phyloP scores from a whole-genome alignment of 345 rosid species.

The Lepidium sativum region DNA sequence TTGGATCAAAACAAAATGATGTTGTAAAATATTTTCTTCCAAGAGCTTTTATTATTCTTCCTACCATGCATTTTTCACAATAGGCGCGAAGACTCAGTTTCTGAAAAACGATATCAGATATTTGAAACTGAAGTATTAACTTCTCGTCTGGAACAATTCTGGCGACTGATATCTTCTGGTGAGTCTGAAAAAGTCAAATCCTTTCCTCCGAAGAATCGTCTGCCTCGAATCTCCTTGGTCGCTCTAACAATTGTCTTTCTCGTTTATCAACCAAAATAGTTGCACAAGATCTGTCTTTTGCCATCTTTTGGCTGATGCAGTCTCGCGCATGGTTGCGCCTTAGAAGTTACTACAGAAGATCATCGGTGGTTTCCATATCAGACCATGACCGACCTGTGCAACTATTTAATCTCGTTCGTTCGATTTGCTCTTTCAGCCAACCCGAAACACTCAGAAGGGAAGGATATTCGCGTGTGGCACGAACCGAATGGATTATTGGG shows the following conservation, averaged over 20 bases:
- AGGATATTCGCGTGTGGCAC: conserved; percentile 27
- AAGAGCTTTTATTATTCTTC: too few relatives aligned
- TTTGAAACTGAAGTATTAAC: background rate
- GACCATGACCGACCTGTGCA: background rate
- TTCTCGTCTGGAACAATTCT: background rate
- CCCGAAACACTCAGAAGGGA: conserved; percentile 19
- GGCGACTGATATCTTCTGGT: background rate
- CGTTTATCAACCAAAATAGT: too few relatives aligned
- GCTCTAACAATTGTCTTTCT: background rate
- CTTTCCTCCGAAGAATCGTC: too few relatives aligned
- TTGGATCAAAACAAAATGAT: background rate
- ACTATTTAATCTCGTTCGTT: background rate
- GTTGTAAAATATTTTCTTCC: too few relatives aligned
- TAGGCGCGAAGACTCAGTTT: background rate
- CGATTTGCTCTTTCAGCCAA: background rate
- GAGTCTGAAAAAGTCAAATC: background rate
- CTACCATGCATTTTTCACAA: background rate
- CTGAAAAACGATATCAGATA: background rate
- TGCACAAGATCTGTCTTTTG: background rate
- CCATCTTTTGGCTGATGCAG: conserved; percentile 17
- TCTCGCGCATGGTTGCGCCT: conserved; percentile 13
- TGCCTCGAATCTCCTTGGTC: background rate
- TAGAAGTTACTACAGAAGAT: background rate
- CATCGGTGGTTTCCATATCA: conserved; percentile 2
- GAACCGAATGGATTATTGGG: conserved; percentile 43